Percentiles rank a stretch among this genome's conserved stretches.
phyloP scores from a whole-genome alignment of 176 grass and related monocot genomes.

The Aegilops umbellulata region DNA sequence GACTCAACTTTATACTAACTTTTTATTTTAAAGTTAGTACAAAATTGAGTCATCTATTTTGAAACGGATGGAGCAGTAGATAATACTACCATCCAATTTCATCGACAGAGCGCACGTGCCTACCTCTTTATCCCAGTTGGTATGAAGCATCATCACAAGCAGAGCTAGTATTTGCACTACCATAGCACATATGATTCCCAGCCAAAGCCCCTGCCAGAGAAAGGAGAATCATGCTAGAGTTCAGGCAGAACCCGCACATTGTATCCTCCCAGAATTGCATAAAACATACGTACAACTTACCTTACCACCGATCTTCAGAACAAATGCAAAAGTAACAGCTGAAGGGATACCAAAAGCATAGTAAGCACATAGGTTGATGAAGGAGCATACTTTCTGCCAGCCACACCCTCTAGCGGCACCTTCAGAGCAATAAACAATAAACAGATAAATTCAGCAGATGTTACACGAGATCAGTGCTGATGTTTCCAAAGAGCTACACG shows the following conservation, averaged over 20 bases:
- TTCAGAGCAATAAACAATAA: constrained; percentile 27
- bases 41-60: too few species aligned
- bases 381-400: constrained; percentile 82
- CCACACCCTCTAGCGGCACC: constrained; percentile 89
- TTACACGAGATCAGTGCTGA: not conserved
- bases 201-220: constrained; percentile 68
- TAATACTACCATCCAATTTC: not conserved
- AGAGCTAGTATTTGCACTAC: constrained; percentile 65
- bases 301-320: constrained; percentile 72
- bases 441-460: not conserved
- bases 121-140: constrained; percentile 74
- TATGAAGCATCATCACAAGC: constrained; percentile 56
- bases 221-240: not conserved
- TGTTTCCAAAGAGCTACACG: not conserved
- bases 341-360: constrained; percentile 78
- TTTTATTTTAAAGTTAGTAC: too few species aligned
- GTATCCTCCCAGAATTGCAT: not conserved
- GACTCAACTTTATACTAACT: too few species aligned
- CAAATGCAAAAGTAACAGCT: constrained; percentile 72
- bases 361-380: constrained; percentile 83
- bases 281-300: constrained; percentile 29
- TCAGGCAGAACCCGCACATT: not conserved
- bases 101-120: not conserved
- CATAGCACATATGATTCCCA: constrained; percentile 89
- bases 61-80: not conserved